phyloP scores from a whole-genome alignment of 495 filamentous ascomycete genomes.

The Astrocystis sublimbata region DNA sequence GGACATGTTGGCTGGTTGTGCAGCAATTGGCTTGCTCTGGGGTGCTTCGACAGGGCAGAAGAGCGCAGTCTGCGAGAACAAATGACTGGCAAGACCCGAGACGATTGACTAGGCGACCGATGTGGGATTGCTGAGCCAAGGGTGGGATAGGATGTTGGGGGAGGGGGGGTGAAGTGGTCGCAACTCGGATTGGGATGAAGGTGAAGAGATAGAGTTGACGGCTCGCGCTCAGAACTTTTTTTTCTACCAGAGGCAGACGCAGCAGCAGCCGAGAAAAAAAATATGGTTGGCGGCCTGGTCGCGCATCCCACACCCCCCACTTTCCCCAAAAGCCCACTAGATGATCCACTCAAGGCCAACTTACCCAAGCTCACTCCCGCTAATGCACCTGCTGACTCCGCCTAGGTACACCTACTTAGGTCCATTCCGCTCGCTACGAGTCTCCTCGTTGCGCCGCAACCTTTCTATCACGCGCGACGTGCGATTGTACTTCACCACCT shows the following conservation, averaged over 20 bases:
- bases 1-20: conserved; percentile 23
- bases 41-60: background rate
- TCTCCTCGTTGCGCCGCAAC: conserved; percentile 18
- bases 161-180: background rate
- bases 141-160: too few relatives aligned
- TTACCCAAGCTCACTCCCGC: background rate
- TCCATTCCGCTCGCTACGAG: conserved; percentile 8
- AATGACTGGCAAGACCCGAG: too few relatives aligned
- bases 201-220: conserved; percentile 21
- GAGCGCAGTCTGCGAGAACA: background rate
- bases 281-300: conserved; percentile 18
- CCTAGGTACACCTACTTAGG: background rate
- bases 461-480: background rate
- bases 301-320: conserved; percentile 17
- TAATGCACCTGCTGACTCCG: too few relatives aligned
- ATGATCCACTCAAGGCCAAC: background rate
- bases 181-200: conserved; percentile 3
- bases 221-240: conserved; percentile 25
- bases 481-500: background rate
- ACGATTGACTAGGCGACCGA: background rate
- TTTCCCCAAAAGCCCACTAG: conserved; percentile 19
- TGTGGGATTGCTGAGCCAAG: background rate
- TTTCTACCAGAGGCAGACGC: conserved; percentile 19
- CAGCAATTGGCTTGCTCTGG: background rate
- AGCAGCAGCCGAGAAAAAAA: conserved; percentile 26